Evolutionary conservation across 164 flowering plant species (phyloP), one percentile per base, ranked within the genome.

Genomic region (Saururus chinensis): DNA sequence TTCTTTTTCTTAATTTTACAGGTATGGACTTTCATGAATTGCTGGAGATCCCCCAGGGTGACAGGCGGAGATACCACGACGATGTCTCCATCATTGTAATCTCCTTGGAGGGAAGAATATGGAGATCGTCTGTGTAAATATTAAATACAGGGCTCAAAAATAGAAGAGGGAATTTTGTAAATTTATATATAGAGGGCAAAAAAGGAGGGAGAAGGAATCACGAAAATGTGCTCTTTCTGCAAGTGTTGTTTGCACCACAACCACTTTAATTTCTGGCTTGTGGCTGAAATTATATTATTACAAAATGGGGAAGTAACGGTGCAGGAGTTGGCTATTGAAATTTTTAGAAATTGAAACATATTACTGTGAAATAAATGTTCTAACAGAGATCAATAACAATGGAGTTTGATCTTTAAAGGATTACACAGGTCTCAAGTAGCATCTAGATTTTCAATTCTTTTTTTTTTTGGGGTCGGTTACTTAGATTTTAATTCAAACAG

Each of bases 11-110:
- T 69, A 66, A 35, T 59, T 51, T 60, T 78, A 75, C 74, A 84
- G 89, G 89, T 49, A 82, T 82, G 86, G 85, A 81, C 68, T 84
- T 84, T 71, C 89, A 84, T 65, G 85, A 82, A 65, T 60, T 84
- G 72, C 76, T 84, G 57, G 85, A 81, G 56, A 82, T 82, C 64
- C 84, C 87, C 35, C 78, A 84, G 17, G 87, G 90, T 51, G 90
- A 84, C 72, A 68, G 90, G 19, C 74, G 85, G 9, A 79, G 80
- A 68, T 84, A 81, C 66, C 90, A 84, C 57, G 87, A 84, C 48
- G 90, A 82, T 68, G 85, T 84, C 65, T 81, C 87, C 22, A 84
- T 84, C 20, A 82, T 82, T 80, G 87, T 82, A 64, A 77, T 82
- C 57, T 82, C 87, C 11, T 73, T 84, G 19, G 90, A 84, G 70